Base-by-base conservation (phyloP, 2,329 filamentous ascomycete species). In the Akanthomyces uredinophilus region DNA sequence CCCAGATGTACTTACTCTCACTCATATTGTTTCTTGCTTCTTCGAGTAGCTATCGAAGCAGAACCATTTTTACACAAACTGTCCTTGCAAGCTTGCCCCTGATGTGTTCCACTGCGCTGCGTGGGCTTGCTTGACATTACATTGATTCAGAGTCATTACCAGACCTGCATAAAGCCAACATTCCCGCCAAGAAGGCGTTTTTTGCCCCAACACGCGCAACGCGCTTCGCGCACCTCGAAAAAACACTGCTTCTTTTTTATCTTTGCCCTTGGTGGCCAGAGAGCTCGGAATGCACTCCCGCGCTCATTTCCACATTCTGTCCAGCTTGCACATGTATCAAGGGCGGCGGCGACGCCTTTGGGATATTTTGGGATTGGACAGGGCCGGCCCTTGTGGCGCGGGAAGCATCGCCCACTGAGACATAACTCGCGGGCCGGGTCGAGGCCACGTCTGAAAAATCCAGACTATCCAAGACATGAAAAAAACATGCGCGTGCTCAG, bases 131-230 rank as follows among this genome's bases (percentile, higher is more conserved):
- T 18, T 32, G 49, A 56, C 44, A 46, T 46, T 46, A 35, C 24
- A 46, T 22, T 56, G 53, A 56, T 44, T 46, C 41, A 46, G 53
- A 56, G n/a, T 56, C 53, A 35, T 51, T 51, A 32, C n/a, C 27
- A 47, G 37, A 43, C 14, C 27, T 35, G 49, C 49, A 18, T 20
- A 4, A 32, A 29, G 8, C 47, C 27, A 52, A 22, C 53, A 56
- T 56, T 55, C 52, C 52, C 24, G 16, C 16, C 22, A 14, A 44
- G n/a, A 8, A n/a, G 43, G 43, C 43, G 27, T 32, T 32, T n/a
- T 50, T 32, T 6, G n/a, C n/a, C 27, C 27, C 27, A 29, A 29
- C 32, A 11, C 32, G 32, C 32, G 32, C 32, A 37, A 10, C 32
- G 32, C 32, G 32, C n/a, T 37, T 37, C 27, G 7, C 32, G 11